Evolutionary conservation across 2,329 filamentous ascomycete species (phyloP), one percentile per base, ranked within the genome.

Genomic region (Alternaria angustiovoidea): DNA sequence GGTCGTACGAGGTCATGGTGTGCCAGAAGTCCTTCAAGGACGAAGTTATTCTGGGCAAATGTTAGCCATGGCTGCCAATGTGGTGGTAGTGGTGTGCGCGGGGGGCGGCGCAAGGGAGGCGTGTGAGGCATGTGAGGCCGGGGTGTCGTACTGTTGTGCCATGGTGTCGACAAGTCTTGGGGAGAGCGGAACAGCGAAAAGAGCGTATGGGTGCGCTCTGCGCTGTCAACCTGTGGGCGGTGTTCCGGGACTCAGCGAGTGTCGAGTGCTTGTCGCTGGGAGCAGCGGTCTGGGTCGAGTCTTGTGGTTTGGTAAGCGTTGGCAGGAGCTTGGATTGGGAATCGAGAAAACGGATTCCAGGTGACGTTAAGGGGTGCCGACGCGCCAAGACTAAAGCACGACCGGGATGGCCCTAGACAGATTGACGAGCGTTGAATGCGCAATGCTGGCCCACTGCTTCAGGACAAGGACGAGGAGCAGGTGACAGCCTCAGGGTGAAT

Each of bases 11-110:
- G 77, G 88, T 91, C 86, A 91, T 80, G 61, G 78, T 95, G 70
- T 98, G 95, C 95, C 95, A 99, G 83, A 99, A 94, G 64, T 91
- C 91, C 81, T 91, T 91, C 81, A 95, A 91, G 80, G 90, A 88
- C 56, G 69, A 62, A 34, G 75, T 69, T 49, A 79, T 71, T 58
- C 75, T 78, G 72, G 54, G 16, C 46, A 30, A 54, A 34, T 51
- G 70, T 78, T 66, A 78, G 75, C 53, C 59, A 59, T 46, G 63
- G 39, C 51, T 24, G 42, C 51, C 44, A 47, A 22, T 22, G 22
- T 22, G 22, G 22, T 22, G 1, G 22, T 22, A 4, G 22, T 22
- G 1, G 4, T 22, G 22, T 22, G 22, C 22, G 22, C 22, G 22
- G 22, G 22, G 22, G 1, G 22, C 22, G 22, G 22, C 22, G 22